Evolutionary conservation across 495 filamentous ascomycete genomes (phyloP), one percentile per base, ranked within the genome.

Genomic region (Bombardia bombarda): DNA sequence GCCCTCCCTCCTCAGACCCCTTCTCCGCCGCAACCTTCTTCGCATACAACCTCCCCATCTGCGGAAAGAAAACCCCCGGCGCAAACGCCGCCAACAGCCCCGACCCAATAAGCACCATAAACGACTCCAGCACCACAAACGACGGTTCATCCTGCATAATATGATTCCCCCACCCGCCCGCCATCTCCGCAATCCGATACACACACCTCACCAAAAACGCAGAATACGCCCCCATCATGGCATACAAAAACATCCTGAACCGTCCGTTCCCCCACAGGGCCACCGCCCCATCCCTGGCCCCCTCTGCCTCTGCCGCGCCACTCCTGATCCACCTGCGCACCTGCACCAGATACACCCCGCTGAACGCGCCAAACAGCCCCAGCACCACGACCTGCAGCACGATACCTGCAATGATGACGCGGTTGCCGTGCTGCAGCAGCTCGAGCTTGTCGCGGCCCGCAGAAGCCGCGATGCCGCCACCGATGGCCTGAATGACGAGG

Each of bases 391-490:
- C 82, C 67, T 88, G 84, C 52, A 80, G 76, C 0, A 74, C 69
- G 49, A 88, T 82, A 50, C 84, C 84, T 6, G 80, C 73, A 41
- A 88, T 80, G 58, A 85, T 85, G 42, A 81, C 73, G 47, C 81
- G 56, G 59, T 85, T 80, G 2, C 79, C 79, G 23, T 52, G 46
- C 19, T 61, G 47, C 30, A 65, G 50, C n/a, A 70, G 49, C 12
- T 48, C 34, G 4, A 44, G 31, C 38, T 65, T 46, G 41, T 70
- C 57, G 40, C 61, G 46, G 13, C 60, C 61, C 8, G 72, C 75
- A 0, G 65, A 52, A 0, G 77, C 75, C 3, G 80, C 80, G 38
- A 83, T 69, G 31, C 72, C 75, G 38, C 80, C 82, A 42, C 82
- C 82, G 10, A 78, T 72, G 38, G 74, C 82, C 56, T 86, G 82